phyloP scores from a whole-genome alignment of 2,329 filamentous ascomycete species.

The Sporothrix phasma region DNA sequence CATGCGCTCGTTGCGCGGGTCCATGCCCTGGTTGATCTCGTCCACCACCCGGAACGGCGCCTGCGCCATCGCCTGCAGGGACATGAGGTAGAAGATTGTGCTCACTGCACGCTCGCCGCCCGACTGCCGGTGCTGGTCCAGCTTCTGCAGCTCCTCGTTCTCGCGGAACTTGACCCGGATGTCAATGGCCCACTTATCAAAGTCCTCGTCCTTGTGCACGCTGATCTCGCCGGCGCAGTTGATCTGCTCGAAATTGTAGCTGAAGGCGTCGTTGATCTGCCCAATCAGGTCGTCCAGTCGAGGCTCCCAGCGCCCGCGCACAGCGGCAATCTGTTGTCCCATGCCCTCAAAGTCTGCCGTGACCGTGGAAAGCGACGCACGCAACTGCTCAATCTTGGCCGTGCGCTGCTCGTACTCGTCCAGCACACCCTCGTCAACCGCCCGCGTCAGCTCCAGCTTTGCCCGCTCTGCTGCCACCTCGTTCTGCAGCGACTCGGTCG shows the following conservation, averaged over 20 bases:
- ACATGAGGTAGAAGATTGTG: conserved; percentile 98
- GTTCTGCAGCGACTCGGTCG: conserved; percentile 54
- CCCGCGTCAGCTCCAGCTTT: conserved; percentile 70
- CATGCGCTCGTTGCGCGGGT: conserved; percentile 95
- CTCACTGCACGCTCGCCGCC: conserved; percentile 93
- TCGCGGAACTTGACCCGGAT: conserved; percentile 93
- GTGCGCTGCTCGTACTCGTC: conserved; percentile 67
- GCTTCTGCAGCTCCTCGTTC: conserved; percentile 70
- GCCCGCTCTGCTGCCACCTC: conserved; percentile 66
- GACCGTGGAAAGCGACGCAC: conserved; percentile 44
- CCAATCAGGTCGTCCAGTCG: conserved; percentile 64
- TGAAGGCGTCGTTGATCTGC: conserved; percentile 83
- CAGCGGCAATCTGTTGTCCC: conserved; percentile 48
- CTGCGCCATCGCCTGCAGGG: conserved; percentile 83
- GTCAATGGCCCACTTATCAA: conserved; percentile 86
- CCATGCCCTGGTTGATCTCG: conserved; percentile 99
- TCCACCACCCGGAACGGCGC: conserved; percentile 97
- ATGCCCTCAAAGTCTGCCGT: conserved; percentile 46
- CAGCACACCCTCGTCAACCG: conserved; percentile 64
- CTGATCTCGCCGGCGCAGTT: conserved; percentile 85
- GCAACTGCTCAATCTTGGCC: conserved; percentile 57
- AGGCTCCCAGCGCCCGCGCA: conserved; percentile 74
- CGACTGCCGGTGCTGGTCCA: conserved; percentile 88
- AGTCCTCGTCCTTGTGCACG: conserved; percentile 84
- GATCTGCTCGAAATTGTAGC: conserved; percentile 88